Base-by-base conservation (phyloP, 1,284 basidiomycete genomes). In the Melampsora larici-populina region DNA sequence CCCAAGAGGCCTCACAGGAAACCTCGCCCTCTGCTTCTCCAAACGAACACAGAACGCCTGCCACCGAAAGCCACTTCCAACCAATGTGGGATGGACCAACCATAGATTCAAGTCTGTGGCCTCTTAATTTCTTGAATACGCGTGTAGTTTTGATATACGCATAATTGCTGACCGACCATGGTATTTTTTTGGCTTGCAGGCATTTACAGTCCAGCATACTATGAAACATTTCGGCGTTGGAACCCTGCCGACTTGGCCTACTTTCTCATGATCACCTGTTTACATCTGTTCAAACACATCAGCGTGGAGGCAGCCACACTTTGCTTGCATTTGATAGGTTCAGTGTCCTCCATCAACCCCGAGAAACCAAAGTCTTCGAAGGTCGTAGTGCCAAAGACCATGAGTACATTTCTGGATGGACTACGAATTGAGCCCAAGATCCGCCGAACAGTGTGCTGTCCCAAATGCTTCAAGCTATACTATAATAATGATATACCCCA, bases 321-420 rank as follows among this genome's bases (percentile, higher is more conserved):
- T 58, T 58, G 55, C 55, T 24, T 58, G 55, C 55, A 24, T 58
- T 8, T 58, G n/a, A 58, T 58, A 58, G 29, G 55, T 24, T n/a
- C 55, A 24, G 29, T 29, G n/a, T 58, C 55, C 55, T 58, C 55
- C 6, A 29, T 58, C 55, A 24, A 58, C 29, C 9, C 15, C n/a
- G 55, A n/a, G 29, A 58, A 58, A 58, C 13, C 8, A 29, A 58
- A 58, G 0, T 1, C 7, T 58, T 24, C n/a, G 24, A 6, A 24
- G 0, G 55, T 24, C 29, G 2, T n/a, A 21, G 55, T 58, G 29
- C 55, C 55, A 8, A 58, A 58, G 55, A 58, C 55, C 24, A 58
- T 58, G 55, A 58, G 55, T 58, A 58, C 55, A 1, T 58, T 58
- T 58, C 55, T 58, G n/a, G 55, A 58, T 58, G 55, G n/a, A n/a